Base-by-base conservation (phyloP, 2,329 filamentous ascomycete genomes). In the Calonectria multiphialidica region DNA sequence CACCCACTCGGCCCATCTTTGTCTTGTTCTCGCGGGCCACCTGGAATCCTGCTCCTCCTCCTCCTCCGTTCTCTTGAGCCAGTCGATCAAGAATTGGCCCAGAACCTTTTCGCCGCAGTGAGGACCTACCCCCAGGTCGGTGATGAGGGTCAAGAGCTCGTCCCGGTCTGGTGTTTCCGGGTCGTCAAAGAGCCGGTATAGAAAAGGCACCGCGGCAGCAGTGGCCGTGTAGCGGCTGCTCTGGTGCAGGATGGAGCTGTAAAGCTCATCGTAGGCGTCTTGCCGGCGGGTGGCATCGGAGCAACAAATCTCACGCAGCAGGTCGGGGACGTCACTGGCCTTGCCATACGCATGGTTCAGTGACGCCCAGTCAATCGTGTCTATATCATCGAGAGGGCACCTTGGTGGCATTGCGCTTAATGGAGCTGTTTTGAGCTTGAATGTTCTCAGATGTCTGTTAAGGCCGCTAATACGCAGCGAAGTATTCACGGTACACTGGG, bases 281-380 rank as follows among this genome's bases (percentile, higher is more conserved):
- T 16, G 2, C 7, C 66, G 66, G 1, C 15, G 44, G 4, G 50
- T 21, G 18, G 30, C 21, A 15, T 50, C 18, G 9, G 42, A 10
- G 6, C 42, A 50, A 10, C 47, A 44, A 16, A 68, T n/a, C 16
- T 68, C 2, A 6, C 44, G 53, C 18, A 68, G 12, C 13, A 49
- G 25, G 10, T 4, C 42, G 16, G 66, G 66, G 13, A 68, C 44
- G 16, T 68, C 66, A 16, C 28, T 47, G n/a, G 66, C 66, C 12
- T 45, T 33, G 12, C 66, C 66, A 16, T 68, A 68, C 10, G 66
- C 66, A 23, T 68, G 66, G 30, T 16, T 30, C n/a, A 68, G 23
- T 1, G 66, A 68, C 12, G 33, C n/a, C 66, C 66, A 62, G 33
- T 68, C 55, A 42, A 68, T 40, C 4, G 9, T 21, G 53, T 68